These are phyloP conservation scores for Barnettozyma salicaria DNA, from an alignment of 805 yeast genomes.

Conservation along the genomic window DNA sequence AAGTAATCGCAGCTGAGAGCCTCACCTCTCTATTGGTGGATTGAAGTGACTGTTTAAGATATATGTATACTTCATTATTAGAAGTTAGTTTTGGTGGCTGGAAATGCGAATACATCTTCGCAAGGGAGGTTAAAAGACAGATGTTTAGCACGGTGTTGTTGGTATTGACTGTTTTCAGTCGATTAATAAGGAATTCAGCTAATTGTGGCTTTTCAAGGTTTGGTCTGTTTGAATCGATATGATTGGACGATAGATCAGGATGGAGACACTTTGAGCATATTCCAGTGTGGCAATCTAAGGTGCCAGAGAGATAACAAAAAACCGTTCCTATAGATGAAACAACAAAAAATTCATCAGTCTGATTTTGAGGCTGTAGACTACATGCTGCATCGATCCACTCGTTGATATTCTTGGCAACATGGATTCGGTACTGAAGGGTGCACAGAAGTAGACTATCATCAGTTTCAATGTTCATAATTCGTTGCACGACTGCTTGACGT, in stretches of 20 bases:
- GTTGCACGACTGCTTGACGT: conserved; percentile 12
- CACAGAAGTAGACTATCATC: neutral
- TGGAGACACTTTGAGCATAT: conserved; percentile 16
- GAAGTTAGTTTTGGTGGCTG: conserved; percentile 38
- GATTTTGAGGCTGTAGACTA: conserved; percentile 1
- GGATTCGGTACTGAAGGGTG: conserved; percentile 1
- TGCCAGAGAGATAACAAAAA: conserved; percentile 32
- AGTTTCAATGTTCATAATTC: neutral
- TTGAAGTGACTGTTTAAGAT: conserved; percentile 35
- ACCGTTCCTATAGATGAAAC: conserved; percentile 35
- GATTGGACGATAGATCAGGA: conserved; percentile 1
- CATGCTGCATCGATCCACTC: conserved; percentile 13
- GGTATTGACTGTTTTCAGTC: neutral
- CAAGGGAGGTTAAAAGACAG: conserved; percentile 40
- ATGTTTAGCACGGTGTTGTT: conserved; percentile 31
- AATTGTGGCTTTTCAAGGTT: conserved; percentile 16
- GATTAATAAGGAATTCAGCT: neutral
- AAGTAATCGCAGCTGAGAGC: conserved; percentile 41
- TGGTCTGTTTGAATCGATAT: conserved; percentile 29
- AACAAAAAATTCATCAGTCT: conserved; percentile 17
- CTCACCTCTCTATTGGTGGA: conserved; percentile 51
- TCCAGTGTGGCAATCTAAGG: conserved; percentile 16
- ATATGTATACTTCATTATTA: conserved; percentile 31
- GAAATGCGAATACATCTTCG: conserved; percentile 46
- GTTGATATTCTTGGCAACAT: neutral